Percentiles rank a stretch among this genome's conserved stretches.
Evolutionary conservation across 306 rosid genomes (phyloP).

Genomic region (Erythrophleum fordii): DNA sequence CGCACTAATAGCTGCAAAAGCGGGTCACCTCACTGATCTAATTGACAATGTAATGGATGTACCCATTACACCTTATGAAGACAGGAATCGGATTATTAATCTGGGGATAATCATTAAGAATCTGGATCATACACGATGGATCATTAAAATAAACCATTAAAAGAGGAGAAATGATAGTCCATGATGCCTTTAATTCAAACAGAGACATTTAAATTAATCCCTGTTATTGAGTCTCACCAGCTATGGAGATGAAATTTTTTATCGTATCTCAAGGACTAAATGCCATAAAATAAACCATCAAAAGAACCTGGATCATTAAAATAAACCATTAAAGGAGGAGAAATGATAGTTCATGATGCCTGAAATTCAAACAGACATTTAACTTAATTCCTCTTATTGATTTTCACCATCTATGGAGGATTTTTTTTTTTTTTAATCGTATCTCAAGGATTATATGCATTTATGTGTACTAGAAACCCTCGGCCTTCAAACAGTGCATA

Average conservation of each 20-base stretch:
- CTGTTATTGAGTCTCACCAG: conserved; percentile 8
- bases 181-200: neutral
- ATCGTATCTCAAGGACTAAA: neutral
- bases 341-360: neutral
- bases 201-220: conserved; percentile 21
- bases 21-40: conserved; percentile 31
- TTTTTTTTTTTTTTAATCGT: neutral
- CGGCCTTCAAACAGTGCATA: conserved; percentile 29
- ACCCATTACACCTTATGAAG: conserved; percentile 16
- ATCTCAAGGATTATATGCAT: conserved; percentile 23
- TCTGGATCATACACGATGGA: neutral
- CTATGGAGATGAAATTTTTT: neutral
- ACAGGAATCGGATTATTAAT: conserved; percentile 14
- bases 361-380: conserved; percentile 3
- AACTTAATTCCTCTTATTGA: conserved; percentile 21
- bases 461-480: conserved; percentile 31
- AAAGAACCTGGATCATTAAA: conserved; percentile 11
- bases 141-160: conserved; percentile 10
- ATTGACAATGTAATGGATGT: conserved; percentile 14
- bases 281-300: neutral
- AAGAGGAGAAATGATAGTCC: neutral
- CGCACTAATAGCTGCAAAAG: conserved; percentile 11
- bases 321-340: neutral
- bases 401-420: conserved; percentile 7
- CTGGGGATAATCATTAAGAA: neutral